phyloP scores from a whole-genome alignment of 2,329 filamentous ascomycete genomes.

The Chrysoporthe puriensis region DNA sequence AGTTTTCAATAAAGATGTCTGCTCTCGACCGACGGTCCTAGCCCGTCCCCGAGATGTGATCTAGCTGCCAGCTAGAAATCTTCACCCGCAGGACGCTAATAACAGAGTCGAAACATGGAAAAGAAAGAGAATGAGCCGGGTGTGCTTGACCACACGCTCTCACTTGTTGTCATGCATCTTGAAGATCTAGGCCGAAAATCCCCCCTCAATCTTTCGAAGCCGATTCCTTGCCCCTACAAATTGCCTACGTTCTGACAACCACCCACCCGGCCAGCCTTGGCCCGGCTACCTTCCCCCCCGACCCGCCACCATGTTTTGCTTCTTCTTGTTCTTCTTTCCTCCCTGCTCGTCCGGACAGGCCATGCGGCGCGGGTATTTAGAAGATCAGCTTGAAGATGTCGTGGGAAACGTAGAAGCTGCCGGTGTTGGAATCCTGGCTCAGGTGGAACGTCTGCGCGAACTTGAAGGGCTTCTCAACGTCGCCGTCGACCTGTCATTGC shows the following conservation, averaged over 20 bases:
- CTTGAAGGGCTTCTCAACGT: slow-evolving; percentile 70
- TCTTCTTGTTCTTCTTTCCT: not conserved
- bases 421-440: slow-evolving; percentile 53
- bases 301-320: not conserved
- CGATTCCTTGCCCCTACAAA: not conserved
- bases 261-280: not conserved
- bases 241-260: not conserved
- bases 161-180: slow-evolving; percentile 7
- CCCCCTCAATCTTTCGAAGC: slow-evolving; percentile 2
- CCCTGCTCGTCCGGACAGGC: slow-evolving; percentile 1
- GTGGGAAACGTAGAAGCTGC: slow-evolving; percentile 73
- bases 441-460: slow-evolving; percentile 75
- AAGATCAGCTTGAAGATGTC: slow-evolving; percentile 76
- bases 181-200: slow-evolving; percentile 7
- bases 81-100: not conserved
- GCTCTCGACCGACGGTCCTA: not conserved
- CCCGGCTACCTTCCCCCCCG: too few species aligned
- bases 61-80: not conserved
- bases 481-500: slow-evolving; percentile 65
- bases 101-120: not conserved
- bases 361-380: slow-evolving; percentile 31
- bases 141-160: slow-evolving; percentile 3
- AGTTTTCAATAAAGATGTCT: not conserved
- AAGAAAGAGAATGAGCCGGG: not conserved
- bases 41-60: not conserved